Conservation (phyloP, 108 stramenopile species). For the Cyclotella atomus region DNA sequence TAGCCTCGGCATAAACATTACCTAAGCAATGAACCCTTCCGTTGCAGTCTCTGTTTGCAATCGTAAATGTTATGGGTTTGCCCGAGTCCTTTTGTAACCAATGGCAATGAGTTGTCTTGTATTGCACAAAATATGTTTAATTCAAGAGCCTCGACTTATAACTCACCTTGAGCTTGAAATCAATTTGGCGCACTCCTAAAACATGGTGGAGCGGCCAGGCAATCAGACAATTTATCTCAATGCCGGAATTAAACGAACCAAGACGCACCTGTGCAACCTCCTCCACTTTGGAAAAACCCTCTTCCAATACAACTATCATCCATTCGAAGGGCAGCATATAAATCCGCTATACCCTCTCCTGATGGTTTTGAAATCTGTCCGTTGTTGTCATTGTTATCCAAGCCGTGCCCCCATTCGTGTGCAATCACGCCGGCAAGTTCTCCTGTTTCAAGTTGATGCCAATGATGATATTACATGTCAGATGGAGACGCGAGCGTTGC, state of each 20-base stretch:
- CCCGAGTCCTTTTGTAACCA: background rate
- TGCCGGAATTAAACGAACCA: background rate
- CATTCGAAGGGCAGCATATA: constrained; percentile 27
- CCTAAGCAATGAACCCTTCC: constrained; percentile 18
- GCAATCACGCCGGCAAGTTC: constrained; percentile 20
- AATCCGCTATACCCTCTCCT: constrained; percentile 32
- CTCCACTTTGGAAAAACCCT: constrained; percentile 2
- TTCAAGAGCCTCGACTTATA: background rate
- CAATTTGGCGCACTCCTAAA: constrained; percentile 18
- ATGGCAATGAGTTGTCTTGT: background rate
- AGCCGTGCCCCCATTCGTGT: constrained; percentile 28
- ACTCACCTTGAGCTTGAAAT: background rate
- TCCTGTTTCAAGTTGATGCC: too few relatives aligned
- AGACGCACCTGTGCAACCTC: constrained; percentile 1
- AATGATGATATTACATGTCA: too few relatives aligned
- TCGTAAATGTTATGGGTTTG: background rate
- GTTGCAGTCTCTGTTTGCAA: background rate
- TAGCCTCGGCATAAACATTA: constrained; percentile 20
- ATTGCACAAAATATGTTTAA: background rate
- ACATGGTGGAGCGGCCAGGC: too few relatives aligned
- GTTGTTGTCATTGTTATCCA: constrained; percentile 25
- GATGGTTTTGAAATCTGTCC: constrained; percentile 5
- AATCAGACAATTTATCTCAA: background rate
- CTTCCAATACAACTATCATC: constrained; percentile 28
- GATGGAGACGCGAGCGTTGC: too few relatives aligned